Percentiles rank a stretch among this genome's conserved stretches.
phyloP scores from a whole-genome alignment of 495 filamentous ascomycete genomes.

The Cercophora newfieldiana region DNA sequence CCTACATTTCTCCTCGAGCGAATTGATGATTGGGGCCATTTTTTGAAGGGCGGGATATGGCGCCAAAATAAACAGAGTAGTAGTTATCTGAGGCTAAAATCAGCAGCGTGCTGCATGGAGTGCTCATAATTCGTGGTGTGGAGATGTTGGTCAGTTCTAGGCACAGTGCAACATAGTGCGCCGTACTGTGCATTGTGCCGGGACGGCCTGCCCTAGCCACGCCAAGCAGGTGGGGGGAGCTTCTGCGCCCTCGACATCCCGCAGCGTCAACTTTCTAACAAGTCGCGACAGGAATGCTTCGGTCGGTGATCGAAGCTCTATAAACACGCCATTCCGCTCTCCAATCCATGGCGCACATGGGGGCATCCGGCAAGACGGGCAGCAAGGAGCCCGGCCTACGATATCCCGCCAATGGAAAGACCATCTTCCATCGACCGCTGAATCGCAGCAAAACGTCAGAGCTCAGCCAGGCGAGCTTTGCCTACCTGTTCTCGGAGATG shows the following conservation, averaged over 20 bases:
- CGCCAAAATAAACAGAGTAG: no score
- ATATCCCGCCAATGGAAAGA: slow-evolving; percentile 92
- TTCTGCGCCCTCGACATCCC: not conserved
- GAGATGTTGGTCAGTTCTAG: not conserved
- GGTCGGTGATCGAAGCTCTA: not conserved
- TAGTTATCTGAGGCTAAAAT: no score
- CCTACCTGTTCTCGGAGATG: slow-evolving; percentile 96
- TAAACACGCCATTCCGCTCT: not conserved
- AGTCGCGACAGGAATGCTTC: not conserved
- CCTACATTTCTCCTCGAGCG: no score
- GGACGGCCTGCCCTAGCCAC: not conserved
- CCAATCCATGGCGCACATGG: slow-evolving; percentile 11
- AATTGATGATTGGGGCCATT: no score
- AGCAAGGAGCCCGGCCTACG: slow-evolving; percentile 62
- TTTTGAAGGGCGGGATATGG: no score
- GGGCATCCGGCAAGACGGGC: slow-evolving; percentile 10
- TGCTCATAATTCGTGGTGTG: not conserved
- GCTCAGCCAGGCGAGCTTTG: slow-evolving; percentile 88
- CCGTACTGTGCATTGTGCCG: slow-evolving; percentile 25
- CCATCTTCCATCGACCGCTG: slow-evolving; percentile 94
- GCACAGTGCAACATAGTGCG: not conserved
- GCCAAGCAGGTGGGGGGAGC: not conserved
- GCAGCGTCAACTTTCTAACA: not conserved
- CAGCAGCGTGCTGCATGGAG: no score
- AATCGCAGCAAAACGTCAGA: slow-evolving; percentile 85